A percentile compares a stretch with the other conserved stretches of the same genome.
Evolutionary conservation across 768 basidiomycete genomes (phyloP).

Genomic region (Xerocomellus intermedius): DNA sequence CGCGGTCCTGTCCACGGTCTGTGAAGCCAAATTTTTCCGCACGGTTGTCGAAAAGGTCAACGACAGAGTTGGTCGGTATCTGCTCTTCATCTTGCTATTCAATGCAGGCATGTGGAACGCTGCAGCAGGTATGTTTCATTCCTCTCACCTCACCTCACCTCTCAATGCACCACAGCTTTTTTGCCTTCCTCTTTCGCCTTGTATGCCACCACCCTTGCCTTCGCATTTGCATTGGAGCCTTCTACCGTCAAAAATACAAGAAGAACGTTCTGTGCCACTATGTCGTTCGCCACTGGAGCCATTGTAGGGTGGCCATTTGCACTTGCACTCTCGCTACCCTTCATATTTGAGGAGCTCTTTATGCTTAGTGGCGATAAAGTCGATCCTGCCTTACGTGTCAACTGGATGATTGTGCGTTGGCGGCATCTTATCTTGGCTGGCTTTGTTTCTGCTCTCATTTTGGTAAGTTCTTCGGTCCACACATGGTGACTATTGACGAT

Average conservation of each 20-base stretch:
- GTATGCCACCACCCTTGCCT: conserved; percentile 82
- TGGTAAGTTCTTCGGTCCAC: conserved; percentile 43
- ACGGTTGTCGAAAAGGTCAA: conserved; percentile 79
- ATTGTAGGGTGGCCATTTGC: conserved; percentile 97
- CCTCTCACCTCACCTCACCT: not conserved
- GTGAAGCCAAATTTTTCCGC: conserved; percentile 83
- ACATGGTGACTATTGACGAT: not conserved
- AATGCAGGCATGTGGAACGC: conserved; percentile 97
- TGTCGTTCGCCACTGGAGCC: conserved; percentile 75
- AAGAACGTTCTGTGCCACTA: conserved; percentile 63
- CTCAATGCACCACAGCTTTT: conserved; percentile 58
- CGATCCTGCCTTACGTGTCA: conserved; percentile 37
- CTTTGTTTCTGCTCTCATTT: conserved; percentile 54
- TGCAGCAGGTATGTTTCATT: conserved; percentile 55
- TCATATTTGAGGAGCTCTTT: conserved; percentile 87
- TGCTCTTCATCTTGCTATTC: conserved; percentile 80
- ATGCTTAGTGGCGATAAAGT: conserved; percentile 69
- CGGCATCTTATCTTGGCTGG: conserved; percentile 54
- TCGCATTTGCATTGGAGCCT: conserved; percentile 63
- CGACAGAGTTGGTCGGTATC: conserved; percentile 89
- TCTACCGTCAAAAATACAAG: conserved; percentile 50
- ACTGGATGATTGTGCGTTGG: conserved; percentile 67
- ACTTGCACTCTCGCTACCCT: conserved; percentile 83
- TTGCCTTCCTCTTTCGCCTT: conserved; percentile 95
- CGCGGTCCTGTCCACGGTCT: conserved; percentile 66